Percentiles rank a stretch among this genome's conserved stretches.
phyloP scores from a whole-genome alignment of 164 flowering plant species.

The Akebia trifoliata region DNA sequence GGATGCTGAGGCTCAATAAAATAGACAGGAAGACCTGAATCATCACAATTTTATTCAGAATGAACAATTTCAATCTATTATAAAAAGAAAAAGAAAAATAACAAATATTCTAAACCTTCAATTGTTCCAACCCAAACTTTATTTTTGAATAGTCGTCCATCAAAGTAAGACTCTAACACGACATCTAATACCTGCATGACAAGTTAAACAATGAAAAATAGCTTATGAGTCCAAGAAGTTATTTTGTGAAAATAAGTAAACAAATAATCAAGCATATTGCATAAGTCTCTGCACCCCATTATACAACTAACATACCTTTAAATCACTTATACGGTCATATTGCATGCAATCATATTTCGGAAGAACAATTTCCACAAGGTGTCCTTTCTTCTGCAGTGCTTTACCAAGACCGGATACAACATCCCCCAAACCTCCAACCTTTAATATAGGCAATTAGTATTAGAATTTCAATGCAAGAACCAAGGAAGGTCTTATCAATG shows the following conservation, averaged over 20 bases:
- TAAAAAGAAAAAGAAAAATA: neutral
- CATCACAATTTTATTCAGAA: conserved; percentile 2
- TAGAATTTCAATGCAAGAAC: neutral
- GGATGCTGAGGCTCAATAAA: conserved; percentile 97
- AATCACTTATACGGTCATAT: conserved; percentile 52
- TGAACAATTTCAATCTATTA: neutral
- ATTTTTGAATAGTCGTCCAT: conserved; percentile 65
- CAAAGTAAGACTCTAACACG: conserved; percentile 76
- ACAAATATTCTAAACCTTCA: conserved; percentile 50
- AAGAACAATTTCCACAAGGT: conserved; percentile 85
- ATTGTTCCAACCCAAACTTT: conserved; percentile 91
- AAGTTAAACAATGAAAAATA: conserved; percentile 1
- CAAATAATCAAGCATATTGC: neutral
- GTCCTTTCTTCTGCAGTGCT: conserved; percentile 90
- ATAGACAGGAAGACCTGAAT: conserved; percentile 91
- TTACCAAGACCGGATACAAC: conserved; percentile 93
- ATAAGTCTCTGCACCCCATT: neutral
- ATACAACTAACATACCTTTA: conserved; percentile 52
- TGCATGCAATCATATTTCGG: conserved; percentile 97
- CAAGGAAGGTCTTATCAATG: neutral
- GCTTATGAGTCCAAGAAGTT: neutral
- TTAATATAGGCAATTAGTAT: conserved; percentile 10
- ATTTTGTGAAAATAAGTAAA: neutral
- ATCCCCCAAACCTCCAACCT: conserved; percentile 99
- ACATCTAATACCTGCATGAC: conserved; percentile 62